A percentile compares a stretch with the other conserved stretches of the same genome.
phyloP scores from a whole-genome alignment of 2,329 filamentous ascomycete genomes.

The Cercospora sp. region DNA sequence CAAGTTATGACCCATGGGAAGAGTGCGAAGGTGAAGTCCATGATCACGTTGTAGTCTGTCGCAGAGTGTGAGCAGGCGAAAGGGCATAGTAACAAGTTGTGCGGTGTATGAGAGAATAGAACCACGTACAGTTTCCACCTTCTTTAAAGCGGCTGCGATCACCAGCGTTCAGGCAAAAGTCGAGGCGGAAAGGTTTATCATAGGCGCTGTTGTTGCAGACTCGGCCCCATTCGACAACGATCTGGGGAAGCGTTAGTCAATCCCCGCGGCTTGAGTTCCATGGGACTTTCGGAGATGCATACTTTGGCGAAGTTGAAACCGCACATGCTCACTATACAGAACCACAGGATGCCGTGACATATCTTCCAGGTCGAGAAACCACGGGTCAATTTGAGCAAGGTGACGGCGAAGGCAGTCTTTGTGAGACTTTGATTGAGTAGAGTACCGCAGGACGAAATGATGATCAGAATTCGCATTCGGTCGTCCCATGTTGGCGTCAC shows the following conservation, averaged over 20 bases:
- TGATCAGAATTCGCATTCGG: slow-evolving; percentile 56
- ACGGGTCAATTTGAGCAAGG: slow-evolving; percentile 47
- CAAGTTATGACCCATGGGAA: slow-evolving; percentile 55
- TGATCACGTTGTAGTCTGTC: slow-evolving; percentile 55
- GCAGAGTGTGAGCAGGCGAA: neutral
- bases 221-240: slow-evolving; percentile 53
- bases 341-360: slow-evolving; percentile 46
- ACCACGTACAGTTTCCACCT: slow-evolving; percentile 51
- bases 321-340: slow-evolving; percentile 54
- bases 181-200: slow-evolving; percentile 51
- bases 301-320: slow-evolving; percentile 50
- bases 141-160: slow-evolving; percentile 51
- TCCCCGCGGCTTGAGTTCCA: neutral
- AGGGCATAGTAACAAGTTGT: neutral
- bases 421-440: slow-evolving; percentile 42
- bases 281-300: neutral
- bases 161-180: slow-evolving; percentile 46
- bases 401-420: slow-evolving; percentile 45
- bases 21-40: slow-evolving; percentile 54
- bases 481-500: slow-evolving; percentile 52
- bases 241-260: slow-evolving; percentile 16
- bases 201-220: slow-evolving; percentile 48
- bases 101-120: neutral
- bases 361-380: slow-evolving; percentile 28
- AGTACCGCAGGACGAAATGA: slow-evolving; percentile 44